Conservation (phyloP, 306 rosid species). For the Lupinus albus region DNA sequence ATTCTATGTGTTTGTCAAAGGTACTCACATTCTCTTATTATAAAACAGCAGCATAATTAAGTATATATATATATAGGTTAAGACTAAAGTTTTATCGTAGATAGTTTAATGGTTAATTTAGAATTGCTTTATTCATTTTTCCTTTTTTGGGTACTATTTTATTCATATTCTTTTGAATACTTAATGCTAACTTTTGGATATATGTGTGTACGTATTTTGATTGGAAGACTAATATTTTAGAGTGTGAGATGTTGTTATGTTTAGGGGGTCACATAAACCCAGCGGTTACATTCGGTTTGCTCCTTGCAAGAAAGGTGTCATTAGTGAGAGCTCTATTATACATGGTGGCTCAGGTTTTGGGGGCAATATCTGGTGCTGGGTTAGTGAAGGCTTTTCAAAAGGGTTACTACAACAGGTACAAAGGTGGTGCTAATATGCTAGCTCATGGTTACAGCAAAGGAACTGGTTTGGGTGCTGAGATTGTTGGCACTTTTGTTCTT, state of each 20-base stretch:
- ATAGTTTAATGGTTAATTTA: too few relatives aligned
- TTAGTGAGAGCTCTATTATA: constrained; percentile 45
- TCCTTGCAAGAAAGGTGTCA: constrained; percentile 51
- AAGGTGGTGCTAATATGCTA: constrained; percentile 47
- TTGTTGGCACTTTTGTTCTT: constrained; percentile 50
- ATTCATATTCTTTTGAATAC: too few relatives aligned
- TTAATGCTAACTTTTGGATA: too few relatives aligned
- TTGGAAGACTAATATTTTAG: neutral
- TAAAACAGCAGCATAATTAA: too few relatives aligned
- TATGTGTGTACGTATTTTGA: too few relatives aligned
- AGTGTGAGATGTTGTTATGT: neutral
- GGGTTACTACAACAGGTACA: constrained; percentile 45
- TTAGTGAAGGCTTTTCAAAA: constrained; percentile 46
- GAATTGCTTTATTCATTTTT: too few relatives aligned
- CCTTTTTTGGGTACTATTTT: too few relatives aligned
- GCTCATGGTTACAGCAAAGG: constrained; percentile 45
- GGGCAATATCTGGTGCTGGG: constrained; percentile 51
- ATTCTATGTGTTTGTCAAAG: too few relatives aligned
- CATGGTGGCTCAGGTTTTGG: constrained; percentile 52
- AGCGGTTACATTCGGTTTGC: constrained; percentile 53
- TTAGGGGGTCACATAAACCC: constrained; percentile 57
- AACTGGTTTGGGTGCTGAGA: constrained; percentile 52
- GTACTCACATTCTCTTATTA: too few relatives aligned
- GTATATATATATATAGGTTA: too few relatives aligned
- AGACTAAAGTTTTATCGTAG: too few relatives aligned